phyloP scores from a whole-genome alignment of 1,284 basidiomycete genomes.

The Agroathelia rolfsii region DNA sequence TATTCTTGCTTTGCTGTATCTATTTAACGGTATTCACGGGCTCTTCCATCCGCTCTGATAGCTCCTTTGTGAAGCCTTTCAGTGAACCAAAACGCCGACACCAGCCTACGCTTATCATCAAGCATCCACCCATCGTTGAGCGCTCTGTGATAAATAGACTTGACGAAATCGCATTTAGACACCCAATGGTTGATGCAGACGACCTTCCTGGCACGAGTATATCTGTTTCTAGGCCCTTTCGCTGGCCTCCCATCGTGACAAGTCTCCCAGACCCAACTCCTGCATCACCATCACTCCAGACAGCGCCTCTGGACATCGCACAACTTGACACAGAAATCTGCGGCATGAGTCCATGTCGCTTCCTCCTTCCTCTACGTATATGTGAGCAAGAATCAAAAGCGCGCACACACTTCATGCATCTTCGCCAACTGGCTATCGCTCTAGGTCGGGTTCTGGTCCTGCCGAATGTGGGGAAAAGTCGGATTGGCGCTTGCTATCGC shows the following conservation, averaged over 20 bases:
- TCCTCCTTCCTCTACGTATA: slow-evolving; percentile 36
- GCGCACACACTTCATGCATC: slow-evolving; percentile 34
- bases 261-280: slow-evolving; percentile 19
- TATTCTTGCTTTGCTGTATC: too few species aligned
- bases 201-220: too few species aligned
- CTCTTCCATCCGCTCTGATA: too few species aligned
- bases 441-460: slow-evolving; percentile 42
- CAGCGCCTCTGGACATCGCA: slow-evolving; percentile 5
- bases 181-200: slow-evolving; percentile 15
- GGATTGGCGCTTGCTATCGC: slow-evolving; percentile 34
- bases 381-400: slow-evolving; percentile 42
- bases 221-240: slow-evolving; percentile 7
- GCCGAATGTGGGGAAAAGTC: slow-evolving; percentile 40
- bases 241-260: slow-evolving; percentile 24
- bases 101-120: too few species aligned
- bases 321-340: slow-evolving; percentile 15
- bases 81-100: too few species aligned
- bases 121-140: too few species aligned
- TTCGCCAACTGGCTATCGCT: slow-evolving; percentile 28
- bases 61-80: too few species aligned
- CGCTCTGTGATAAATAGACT: slow-evolving; percentile 20
- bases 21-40: too few species aligned
- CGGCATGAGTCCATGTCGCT: slow-evolving; percentile 22
- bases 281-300: slow-evolving; percentile 1
- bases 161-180: slow-evolving; percentile 15